Evolutionary conservation across 306 rosid genomes (phyloP), one percentile per base, ranked within the genome.

Genomic region (Sphenostylis stenocarpa): DNA sequence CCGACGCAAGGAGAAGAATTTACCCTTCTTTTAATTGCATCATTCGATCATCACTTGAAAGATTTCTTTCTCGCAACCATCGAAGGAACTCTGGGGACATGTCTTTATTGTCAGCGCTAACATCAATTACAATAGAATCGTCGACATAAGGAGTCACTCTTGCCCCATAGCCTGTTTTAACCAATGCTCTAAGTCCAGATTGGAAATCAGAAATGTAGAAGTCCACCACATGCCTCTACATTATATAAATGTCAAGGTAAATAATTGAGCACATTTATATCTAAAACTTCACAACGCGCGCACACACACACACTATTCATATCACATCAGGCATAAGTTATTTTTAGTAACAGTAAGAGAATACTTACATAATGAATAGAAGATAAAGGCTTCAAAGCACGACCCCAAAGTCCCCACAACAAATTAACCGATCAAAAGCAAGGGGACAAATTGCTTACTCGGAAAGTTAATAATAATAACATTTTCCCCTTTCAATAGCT

Each of bases 191-290:
- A 10, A 56, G 14, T 56, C 63, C 19, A 24, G 63, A 56, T 24
- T 56, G 63, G 36, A 56, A 56, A 56, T 56, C 63, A 24, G 63
- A 56, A 56, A 56, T 56, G 36, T 56, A 56, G 63, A 56, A 56
- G 63, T 56, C 63, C 34, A 56, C 63, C 36, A 56, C 63, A 24
- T 13, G 63, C 63, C 63, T 56, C 63, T 56, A 16, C 10, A 56
- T 24, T 24, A 56, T 56, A 24, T 11, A 24, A 56, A 56, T 24
- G 17, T 56, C 36, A 56, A 24, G 36, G 63, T 56, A 56, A 24
- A 56, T 56, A 53, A 20, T 21, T 21, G 60, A 20, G 29, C 29
- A 21, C 12, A 20, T 53, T 53, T 20, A 53, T 53, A 53, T 53
- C 29, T 26, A 12, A 23, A 56, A 56, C 63, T 56, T 24, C 63